Base-by-base conservation (phyloP, 768 basidiomycete genomes). In the Lyophyllum shimeji region DNA sequence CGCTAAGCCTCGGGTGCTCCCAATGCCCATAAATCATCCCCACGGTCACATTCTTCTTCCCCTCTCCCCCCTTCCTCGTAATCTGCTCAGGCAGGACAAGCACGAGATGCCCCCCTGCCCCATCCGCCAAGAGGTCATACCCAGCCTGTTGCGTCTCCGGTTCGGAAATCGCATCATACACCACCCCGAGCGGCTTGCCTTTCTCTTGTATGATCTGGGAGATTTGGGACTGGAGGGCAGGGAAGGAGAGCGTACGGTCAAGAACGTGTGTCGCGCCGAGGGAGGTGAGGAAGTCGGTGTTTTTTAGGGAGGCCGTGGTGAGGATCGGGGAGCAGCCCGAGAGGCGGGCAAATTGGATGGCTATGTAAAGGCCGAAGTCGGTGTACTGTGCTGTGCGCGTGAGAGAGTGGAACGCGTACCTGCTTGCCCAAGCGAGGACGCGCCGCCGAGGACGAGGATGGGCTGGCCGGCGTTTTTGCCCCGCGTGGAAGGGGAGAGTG, bases 261-360 rank as follows among this genome's bases (percentile, higher is more conserved):
- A 78, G 53, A n/a, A 78, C 62, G 15, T 73, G 46, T 1, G 53
- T 59, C 20, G 54, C 58, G 1, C 58, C 58, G 0, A 56, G 50
- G 25, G 39, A 51, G 20, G 44, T 59, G 7, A 55, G 40, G 50
- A 37, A 17, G 6, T 3, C 34, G 4, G 4, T 13, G 34, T 37
- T 5, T 11, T 37, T 3, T 2, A 13, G 12, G 34, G 6, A 37
- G 34, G 34, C 34, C 7, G 34, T 37, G 34, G 34, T 37, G 34
- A 78, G 73, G 50, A 77, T 72, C 8, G 73, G 72, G 21, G 67
- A 65, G 62, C 75, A 77, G 3, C 75, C 76, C 1, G 75, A 73
- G 34, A 73, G 49, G 42, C 56, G 65, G 20, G 72, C 75, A n/a
- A 77, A 65, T 55, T 74, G 74, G 31, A 61, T 59, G 17, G 48